phyloP scores from a whole-genome alignment of 257 asterid species.

The Mitragyna speciosa region DNA sequence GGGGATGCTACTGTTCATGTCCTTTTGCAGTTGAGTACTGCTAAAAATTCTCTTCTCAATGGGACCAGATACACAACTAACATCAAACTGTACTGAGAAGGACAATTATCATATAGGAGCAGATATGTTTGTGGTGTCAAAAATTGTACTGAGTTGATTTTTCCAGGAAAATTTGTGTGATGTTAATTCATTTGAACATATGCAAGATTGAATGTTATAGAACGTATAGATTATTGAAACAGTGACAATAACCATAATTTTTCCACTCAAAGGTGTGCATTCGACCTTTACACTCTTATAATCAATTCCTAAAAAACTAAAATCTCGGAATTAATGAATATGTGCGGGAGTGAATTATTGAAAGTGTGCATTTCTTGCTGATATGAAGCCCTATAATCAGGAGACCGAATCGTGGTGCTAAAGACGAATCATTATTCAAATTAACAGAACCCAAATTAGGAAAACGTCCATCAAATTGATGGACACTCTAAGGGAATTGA shows the following conservation, averaged over 20 bases:
- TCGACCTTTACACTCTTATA: background rate
- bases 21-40: constrained; percentile 13
- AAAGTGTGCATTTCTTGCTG: too few species aligned
- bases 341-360: too few species aligned
- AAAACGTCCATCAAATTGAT: background rate
- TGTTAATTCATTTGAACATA: background rate
- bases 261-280: background rate
- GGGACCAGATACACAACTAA: constrained; percentile 7
- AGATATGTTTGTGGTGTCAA: background rate
- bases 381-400: background rate
- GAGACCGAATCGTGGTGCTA: background rate
- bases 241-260: background rate
- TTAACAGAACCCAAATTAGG: too few species aligned
- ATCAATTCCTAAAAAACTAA: too few species aligned
- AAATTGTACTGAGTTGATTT: too few species aligned
- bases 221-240: too few species aligned
- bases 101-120: background rate
- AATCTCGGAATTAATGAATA: too few species aligned
- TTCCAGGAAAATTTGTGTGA: background rate
- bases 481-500: background rate
- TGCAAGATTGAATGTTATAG: background rate
- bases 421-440: background rate
- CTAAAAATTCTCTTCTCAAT: background rate
- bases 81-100: constrained; percentile 10
- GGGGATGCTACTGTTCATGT: background rate